Evolutionary conservation across 352 stramenopile genomes (phyloP), one percentile per base, ranked within the genome.

Genomic region (Phytopythium cucurbitacearum): DNA sequence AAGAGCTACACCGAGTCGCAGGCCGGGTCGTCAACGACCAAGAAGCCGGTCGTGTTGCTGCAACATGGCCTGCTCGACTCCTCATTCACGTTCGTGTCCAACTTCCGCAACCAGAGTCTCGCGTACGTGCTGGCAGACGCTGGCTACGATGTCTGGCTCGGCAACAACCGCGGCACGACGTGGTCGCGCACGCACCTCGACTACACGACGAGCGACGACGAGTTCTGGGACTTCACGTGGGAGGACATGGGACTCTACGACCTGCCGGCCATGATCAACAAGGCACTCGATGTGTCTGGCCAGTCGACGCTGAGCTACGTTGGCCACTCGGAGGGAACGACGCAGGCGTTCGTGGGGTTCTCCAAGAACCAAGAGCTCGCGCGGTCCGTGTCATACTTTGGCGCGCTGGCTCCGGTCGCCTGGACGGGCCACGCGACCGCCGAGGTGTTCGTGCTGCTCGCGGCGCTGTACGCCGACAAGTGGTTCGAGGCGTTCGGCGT

Each of bases 121-220:
- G 74, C 66, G 5, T 83, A 72, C 59, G 28, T 85, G 35, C 56
- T 85, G 10, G 71, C 64, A 0, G 74, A 85, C 28, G 71, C 66
- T 7, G 74, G 74, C 2, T 85, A 77, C 47, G 74, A 85, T 32
- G 73, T 85, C 12, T 85, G 73, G 73, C 71, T 85, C 16, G 73
- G 73, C 39, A 85, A 85, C 69, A 85, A 80, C 60, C 71, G 74
- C n/a, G 74, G 74, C 36, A 80, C 68, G 37, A 85, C 74, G n/a
- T 85, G 73, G 59, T 85, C 74, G 5, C 62, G 53, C 15, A 38
- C 48, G 13, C 74, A 85, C 53, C 13, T 80, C 39, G 69, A 80
- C 40, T 79, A 79, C 52, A 54, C 56, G 3, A 64, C 55, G 15
- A 51, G 54, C 6, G 64, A 78, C 52, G 48, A 60, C 16, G 58